These are phyloP conservation scores for Dissophora ornata DNA, from an alignment of 192 early-diverging fungal genomes.

Conservation along the genomic window DNA sequence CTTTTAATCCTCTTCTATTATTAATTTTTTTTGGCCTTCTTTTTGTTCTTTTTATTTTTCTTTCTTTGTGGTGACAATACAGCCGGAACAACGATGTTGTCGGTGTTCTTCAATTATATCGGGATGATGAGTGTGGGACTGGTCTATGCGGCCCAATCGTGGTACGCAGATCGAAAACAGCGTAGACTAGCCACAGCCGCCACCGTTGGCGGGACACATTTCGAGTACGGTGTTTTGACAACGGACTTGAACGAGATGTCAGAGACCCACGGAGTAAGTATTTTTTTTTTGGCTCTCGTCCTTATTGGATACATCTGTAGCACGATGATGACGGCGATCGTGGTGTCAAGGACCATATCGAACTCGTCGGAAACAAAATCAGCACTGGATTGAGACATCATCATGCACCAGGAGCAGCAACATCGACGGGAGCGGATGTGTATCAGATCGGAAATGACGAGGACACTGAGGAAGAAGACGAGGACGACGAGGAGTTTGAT, in stretches of 20 bases:
- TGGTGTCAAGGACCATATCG: constrained; percentile 13
- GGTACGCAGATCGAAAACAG: constrained; percentile 29
- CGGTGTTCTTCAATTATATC: constrained; percentile 50
- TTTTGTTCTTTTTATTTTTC: constrained; percentile 7
- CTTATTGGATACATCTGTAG: too few relatives aligned
- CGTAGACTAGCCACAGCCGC: constrained; percentile 9
- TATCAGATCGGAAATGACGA: neutral
- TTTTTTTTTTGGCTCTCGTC: constrained; percentile 4
- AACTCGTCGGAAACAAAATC: constrained; percentile 6
- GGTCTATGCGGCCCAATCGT: constrained; percentile 34
- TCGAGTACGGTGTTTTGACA: constrained; percentile 43
- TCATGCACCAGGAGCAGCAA: neutral
- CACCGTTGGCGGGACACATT: neutral
- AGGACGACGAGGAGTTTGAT: constrained; percentile 32
- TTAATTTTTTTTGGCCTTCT: too few relatives aligned
- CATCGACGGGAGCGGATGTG: neutral
- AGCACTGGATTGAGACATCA: neutral
- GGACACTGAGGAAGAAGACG: constrained; percentile 28
- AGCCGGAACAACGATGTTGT: constrained; percentile 46
- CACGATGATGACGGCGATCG: constrained; percentile 1
- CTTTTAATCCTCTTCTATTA: too few relatives aligned
- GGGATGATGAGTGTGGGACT: constrained; percentile 46
- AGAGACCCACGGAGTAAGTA: constrained; percentile 18
- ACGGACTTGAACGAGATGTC: constrained; percentile 32
- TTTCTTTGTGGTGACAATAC: neutral